Evolutionary conservation across 2,329 filamentous ascomycete genomes (phyloP).

Genomic region (Boeremia exigua): DNA sequence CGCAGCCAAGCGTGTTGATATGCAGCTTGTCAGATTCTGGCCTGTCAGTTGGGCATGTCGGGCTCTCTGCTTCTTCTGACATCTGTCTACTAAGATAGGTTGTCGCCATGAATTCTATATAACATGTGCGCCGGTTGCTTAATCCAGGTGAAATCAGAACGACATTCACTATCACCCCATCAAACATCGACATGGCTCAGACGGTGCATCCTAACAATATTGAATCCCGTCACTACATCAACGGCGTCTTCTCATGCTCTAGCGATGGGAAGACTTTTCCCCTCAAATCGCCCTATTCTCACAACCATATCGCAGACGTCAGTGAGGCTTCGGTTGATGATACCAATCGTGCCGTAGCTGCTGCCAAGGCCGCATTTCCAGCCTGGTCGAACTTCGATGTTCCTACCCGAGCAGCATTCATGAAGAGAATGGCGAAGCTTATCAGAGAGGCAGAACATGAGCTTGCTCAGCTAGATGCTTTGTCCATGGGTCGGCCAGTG

Average conservation of each 20-base stretch:
- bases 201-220: slow-evolving; percentile 24
- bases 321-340: slow-evolving; percentile 49
- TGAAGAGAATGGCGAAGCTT: slow-evolving; percentile 71
- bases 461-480: slow-evolving; percentile 79
- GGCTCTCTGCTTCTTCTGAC: no score
- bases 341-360: slow-evolving; percentile 73
- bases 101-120: no score
- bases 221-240: slow-evolving; percentile 45
- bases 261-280: not conserved
- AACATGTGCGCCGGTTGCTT: not conserved
- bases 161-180: not conserved
- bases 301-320: slow-evolving; percentile 24
- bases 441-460: slow-evolving; percentile 83
- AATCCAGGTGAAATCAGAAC: not conserved
- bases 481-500: slow-evolving; percentile 86
- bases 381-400: slow-evolving; percentile 68
- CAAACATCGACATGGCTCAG: not conserved
- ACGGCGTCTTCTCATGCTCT: slow-evolving; percentile 21
- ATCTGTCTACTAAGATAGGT: no score
- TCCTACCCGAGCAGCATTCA: slow-evolving; percentile 34
- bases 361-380: slow-evolving; percentile 70
- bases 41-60: not conserved
- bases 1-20: no score
- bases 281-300: not conserved
- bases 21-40: not conserved